Evolutionary conservation across 1,284 basidiomycete genomes (phyloP).

Genomic region (Melampsora occidentalis): DNA sequence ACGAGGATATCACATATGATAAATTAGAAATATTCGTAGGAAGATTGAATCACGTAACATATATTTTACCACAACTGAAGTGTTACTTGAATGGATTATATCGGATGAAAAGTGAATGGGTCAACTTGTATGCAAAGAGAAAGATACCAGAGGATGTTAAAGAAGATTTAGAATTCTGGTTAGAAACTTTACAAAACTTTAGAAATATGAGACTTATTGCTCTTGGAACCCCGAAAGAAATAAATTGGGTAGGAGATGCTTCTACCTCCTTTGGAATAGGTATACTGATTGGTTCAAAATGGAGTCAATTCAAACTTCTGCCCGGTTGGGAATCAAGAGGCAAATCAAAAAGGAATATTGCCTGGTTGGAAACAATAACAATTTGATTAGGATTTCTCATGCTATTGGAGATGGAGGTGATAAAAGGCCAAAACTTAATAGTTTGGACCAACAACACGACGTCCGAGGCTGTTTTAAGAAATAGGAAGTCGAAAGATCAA

Average conservation of each 20-base stretch:
- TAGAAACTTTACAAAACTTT: neutral
- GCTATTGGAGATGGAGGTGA: neutral
- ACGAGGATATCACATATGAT: neutral
- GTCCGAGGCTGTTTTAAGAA: neutral
- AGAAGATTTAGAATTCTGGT: neutral
- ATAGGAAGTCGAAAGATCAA: neutral
- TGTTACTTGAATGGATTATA: conserved; percentile 20
- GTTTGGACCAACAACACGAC: neutral
- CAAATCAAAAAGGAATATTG: neutral
- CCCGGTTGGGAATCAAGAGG: neutral
- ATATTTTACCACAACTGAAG: neutral
- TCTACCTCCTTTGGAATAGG: conserved; percentile 16
- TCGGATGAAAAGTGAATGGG: neutral
- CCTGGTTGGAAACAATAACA: conserved; percentile 7
- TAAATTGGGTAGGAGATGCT: conserved; percentile 13
- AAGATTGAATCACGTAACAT: neutral
- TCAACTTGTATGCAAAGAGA: neutral
- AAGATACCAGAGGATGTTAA: neutral
- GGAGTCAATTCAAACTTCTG: neutral
- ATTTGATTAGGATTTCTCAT: neutral
- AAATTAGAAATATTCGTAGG: conserved; percentile 4
- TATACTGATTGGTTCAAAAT: neutral
- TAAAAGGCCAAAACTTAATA: neutral
- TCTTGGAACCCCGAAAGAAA: neutral
- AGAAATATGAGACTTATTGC: neutral